A percentile compares a stretch with the other conserved stretches of the same genome.
Evolutionary conservation across 2,329 filamentous ascomycete species (phyloP).

Genomic region (Neopestalotiopsis clavispora): DNA sequence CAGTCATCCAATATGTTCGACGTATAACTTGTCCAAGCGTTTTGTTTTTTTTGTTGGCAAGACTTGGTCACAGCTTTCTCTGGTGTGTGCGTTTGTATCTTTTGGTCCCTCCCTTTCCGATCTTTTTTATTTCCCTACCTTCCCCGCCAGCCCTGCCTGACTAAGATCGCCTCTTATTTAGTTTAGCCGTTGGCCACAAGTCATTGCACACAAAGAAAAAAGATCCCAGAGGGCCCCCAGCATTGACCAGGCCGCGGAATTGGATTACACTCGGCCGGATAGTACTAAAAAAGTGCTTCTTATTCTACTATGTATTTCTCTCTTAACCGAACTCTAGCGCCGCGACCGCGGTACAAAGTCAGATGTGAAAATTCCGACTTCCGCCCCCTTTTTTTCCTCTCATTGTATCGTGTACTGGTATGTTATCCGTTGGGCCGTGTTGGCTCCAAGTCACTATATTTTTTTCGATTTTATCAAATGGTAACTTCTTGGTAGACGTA

Average conservation of each 20-base stretch:
- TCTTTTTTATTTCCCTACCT: too few species aligned
- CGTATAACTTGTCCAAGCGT: not conserved
- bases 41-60: not conserved
- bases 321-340: not conserved
- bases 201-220: not conserved
- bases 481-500: not conserved
- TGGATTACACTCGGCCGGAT: too few species aligned
- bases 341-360: not conserved
- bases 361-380: not conserved
- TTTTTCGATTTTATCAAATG: too few species aligned
- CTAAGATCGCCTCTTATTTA: not conserved
- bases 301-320: not conserved
- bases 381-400: not conserved
- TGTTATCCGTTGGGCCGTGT: not conserved
- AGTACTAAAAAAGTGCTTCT: not conserved
- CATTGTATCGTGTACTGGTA: too few species aligned
- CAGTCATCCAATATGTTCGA: not conserved
- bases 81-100: too few species aligned
- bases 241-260: too few species aligned
- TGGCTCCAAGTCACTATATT: too few species aligned
- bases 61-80: not conserved
- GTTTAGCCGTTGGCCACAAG: not conserved
- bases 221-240: too few species aligned
- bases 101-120: too few species aligned
- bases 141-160: not conserved